Conservation (phyloP, 2,329 filamentous ascomycete species). For the Colletotrichum filicis region DNA sequence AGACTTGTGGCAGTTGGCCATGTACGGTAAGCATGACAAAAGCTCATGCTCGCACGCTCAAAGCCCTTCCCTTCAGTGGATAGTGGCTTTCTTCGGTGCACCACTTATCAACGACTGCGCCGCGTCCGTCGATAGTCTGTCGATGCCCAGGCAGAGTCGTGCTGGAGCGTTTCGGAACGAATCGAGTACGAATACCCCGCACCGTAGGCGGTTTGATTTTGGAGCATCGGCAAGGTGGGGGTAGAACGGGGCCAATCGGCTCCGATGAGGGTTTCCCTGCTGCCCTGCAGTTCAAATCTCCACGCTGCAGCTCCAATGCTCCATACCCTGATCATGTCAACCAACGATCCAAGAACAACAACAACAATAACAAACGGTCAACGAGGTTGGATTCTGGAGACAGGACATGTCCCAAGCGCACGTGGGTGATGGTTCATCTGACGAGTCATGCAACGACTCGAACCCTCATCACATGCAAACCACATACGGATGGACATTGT, state of each 20-base stretch:
- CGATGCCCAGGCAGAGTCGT: not conserved
- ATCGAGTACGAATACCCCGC: not conserved
- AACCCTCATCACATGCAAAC: not conserved
- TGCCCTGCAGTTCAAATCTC: not conserved
- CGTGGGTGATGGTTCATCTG: not conserved
- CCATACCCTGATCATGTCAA: not conserved
- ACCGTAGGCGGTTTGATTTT: not conserved
- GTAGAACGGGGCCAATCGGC: not conserved
- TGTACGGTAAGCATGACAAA: conserved; percentile 26
- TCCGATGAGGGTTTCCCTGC: conserved; percentile 15
- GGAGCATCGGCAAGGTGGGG: not conserved
- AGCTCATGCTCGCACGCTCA: not conserved
- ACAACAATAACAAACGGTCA: not conserved
- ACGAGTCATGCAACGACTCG: conserved; percentile 15
- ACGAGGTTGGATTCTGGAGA: not conserved
- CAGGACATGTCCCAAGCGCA: not conserved
- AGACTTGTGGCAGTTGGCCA: not conserved
- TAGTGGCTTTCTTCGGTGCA: not conserved
- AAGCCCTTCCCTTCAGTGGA: not conserved
- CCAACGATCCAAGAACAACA: not conserved
- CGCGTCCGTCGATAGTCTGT: not conserved
- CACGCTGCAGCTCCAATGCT: not conserved
- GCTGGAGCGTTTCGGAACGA: not conserved
- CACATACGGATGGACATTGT: not conserved
- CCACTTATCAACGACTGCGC: not conserved